Conservation (phyloP, 805 yeast species). For the Hanseniaspora mollemarum region DNA sequence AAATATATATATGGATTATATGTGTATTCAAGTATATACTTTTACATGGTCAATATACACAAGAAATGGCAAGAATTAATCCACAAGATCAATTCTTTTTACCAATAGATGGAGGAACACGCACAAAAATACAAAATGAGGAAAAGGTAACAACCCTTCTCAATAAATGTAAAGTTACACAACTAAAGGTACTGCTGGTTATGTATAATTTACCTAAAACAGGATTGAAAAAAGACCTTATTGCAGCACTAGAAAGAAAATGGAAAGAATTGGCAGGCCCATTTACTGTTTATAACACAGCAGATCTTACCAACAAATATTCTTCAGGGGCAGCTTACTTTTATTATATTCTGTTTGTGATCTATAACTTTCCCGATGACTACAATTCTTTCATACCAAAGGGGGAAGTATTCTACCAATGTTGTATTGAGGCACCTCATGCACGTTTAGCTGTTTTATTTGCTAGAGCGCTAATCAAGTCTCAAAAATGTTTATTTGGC, state of each 20-base stretch:
- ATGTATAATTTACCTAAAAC: constrained; percentile 37
- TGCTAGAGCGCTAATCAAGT: background rate
- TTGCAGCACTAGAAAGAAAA: constrained; percentile 38
- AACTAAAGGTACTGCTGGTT: constrained; percentile 43
- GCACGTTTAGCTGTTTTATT: background rate
- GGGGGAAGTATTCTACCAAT: background rate
- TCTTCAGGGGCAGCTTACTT: background rate
- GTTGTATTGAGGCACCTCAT: background rate
- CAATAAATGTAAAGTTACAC: constrained; percentile 37
- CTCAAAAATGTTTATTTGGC: background rate
- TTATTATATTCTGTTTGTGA: background rate
- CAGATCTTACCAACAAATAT: background rate
- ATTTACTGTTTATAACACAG: background rate
- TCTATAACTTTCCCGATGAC: background rate
- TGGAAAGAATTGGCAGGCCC: constrained; percentile 17
- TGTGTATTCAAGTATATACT: too few species aligned
- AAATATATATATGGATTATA: too few species aligned
- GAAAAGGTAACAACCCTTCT: constrained; percentile 12
- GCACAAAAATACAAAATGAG: constrained; percentile 24
- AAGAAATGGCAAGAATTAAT: too few species aligned
- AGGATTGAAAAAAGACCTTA: constrained; percentile 54
- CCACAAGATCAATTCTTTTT: too few species aligned
- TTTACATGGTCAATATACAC: too few species aligned
- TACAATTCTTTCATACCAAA: background rate
- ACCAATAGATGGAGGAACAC: too few species aligned